These are phyloP conservation scores for Aureobasidium uvarum DNA, from an alignment of 2,329 filamentous ascomycete genomes.

Conservation along the genomic window DNA sequence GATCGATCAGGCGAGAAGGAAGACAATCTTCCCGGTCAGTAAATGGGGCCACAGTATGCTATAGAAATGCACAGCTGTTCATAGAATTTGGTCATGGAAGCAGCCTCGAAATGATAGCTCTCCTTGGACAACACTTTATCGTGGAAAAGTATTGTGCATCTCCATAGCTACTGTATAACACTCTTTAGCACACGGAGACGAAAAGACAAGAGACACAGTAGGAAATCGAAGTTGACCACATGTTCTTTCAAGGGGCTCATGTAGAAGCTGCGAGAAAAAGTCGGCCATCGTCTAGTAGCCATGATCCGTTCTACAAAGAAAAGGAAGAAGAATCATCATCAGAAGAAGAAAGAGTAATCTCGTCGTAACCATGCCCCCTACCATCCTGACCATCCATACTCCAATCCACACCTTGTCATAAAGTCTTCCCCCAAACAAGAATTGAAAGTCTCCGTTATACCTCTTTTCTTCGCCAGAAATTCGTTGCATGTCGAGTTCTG, in stretches of 20 bases:
- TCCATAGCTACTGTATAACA: no score
- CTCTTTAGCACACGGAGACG: no score
- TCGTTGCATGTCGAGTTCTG: not conserved
- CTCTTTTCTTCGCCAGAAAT: not conserved
- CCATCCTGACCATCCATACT: not conserved
- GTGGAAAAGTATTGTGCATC: no score
- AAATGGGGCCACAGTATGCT: no score
- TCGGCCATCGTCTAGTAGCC: not conserved
- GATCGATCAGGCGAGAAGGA: not conserved
- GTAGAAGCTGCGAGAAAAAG: not conserved
- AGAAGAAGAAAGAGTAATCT: not conserved
- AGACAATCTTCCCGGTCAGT: not conserved
- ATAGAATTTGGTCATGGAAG: no score
- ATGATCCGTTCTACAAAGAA: not conserved
- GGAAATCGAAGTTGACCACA: no score
- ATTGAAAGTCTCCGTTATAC: not conserved
- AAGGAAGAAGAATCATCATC: not conserved
- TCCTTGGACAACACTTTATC: no score
- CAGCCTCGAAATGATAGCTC: no score
- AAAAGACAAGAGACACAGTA: no score
- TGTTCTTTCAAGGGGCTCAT: not conserved
- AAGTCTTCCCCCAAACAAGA: conserved; percentile 6
- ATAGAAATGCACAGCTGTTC: no score
- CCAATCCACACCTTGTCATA: not conserved
- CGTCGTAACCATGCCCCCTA: not conserved